Evolutionary conservation across 2,329 filamentous ascomycete species (phyloP), one percentile per base, ranked within the genome.

Genomic region (Ceratocystis smalleyi): DNA sequence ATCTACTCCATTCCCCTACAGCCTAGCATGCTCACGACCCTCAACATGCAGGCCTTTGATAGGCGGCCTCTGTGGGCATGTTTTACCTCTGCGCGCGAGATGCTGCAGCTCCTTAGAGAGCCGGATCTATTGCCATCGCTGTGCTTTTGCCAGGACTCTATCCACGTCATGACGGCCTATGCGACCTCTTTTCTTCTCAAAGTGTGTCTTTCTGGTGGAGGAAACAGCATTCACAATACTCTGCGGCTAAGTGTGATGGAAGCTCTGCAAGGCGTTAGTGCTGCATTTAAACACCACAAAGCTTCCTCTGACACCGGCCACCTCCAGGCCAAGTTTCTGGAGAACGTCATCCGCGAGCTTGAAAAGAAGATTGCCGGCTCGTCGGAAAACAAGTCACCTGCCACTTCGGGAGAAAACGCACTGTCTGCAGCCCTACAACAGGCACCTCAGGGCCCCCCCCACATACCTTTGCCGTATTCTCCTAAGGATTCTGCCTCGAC

Each of bases 151-250:
- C 74, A 76, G 66, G 74, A 76, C 62, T 75, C 74, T 1, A 69
- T 77, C 4, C 75, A 76, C 66, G 73, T 75, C 15, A 76, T 76
- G 75, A 73, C 72, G 17, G 75, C 75, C 2, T 75, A 77, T 65
- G 71, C 73, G n/a, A 72, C 74, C 12, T 72, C 74, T 2, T 75
- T 75, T 62, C 68, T 75, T 1, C 71, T 75, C 57, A 76, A 75
- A 68, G 72, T 64, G 6, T 66, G 65, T 54, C 43, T 66, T 22
- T 60, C 51, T 24, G 65, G 61, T 7, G 62, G 62, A 10, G 65
- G 61, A 35, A 63, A 51, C n/a, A 63, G 43, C 40, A 59, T 66
- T 32, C 62, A 63, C 22, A 54, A 51, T 19, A 40, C 27, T 1
- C 47, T 73, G 22, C 59, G 67, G 47, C 32, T 47, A 1, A 65